phyloP scores from a whole-genome alignment of 106 monocot genomes.

The Phalaenopsis equestris region DNA sequence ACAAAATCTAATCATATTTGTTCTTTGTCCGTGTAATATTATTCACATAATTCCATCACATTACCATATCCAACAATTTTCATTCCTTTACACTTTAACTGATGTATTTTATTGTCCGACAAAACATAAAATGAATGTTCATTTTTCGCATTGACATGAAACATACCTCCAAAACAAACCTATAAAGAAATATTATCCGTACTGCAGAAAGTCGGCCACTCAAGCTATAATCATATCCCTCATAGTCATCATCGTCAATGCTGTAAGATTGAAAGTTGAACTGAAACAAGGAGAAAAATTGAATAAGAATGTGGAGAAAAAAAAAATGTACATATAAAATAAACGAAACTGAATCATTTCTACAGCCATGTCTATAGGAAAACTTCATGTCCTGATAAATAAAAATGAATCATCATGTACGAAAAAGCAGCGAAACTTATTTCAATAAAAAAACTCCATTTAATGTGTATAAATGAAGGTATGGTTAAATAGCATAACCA shows the following conservation, averaged over 20 bases:
- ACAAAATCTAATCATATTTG: neutral
- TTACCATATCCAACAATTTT: neutral
- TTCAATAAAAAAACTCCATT: neutral
- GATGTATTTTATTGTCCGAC: neutral
- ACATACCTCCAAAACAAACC: constrained; percentile 91
- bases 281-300: constrained; percentile 29
- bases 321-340: neutral
- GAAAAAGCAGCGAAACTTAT: neutral
- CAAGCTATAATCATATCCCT: constrained; percentile 89
- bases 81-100: neutral
- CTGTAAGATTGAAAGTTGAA: constrained; percentile 84
- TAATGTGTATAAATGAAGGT: neutral
- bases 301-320: neutral
- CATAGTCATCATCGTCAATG: constrained; percentile 85
- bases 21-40: neutral
- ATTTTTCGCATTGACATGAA: neutral
- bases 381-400: neutral
- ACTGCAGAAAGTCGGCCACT: constrained; percentile 81
- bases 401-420: neutral
- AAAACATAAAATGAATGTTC: neutral
- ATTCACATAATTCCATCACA: neutral
- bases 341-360: neutral
- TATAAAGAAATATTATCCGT: constrained; percentile 89
- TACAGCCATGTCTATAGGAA: neutral
- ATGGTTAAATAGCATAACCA: neutral